Conservation (phyloP, 495 filamentous ascomycete genomes). For the Aspergillus olivimuriae region DNA sequence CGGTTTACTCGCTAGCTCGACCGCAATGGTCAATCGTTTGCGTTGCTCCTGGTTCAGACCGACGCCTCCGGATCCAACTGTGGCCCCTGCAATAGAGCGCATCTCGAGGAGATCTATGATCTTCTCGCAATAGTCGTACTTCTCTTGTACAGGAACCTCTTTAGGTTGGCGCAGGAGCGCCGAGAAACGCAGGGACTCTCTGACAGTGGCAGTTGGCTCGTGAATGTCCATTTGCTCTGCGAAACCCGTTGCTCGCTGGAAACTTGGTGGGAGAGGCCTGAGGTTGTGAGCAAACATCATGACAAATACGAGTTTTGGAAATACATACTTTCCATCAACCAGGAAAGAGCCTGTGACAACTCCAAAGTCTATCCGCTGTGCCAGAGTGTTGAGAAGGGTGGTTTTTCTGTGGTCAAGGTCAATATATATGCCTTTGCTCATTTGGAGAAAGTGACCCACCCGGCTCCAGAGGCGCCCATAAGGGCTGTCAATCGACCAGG, state of each 20-base stretch:
- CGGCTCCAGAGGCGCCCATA: conserved; percentile 62
- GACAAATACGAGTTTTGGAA: not conserved
- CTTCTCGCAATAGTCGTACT: conserved; percentile 56
- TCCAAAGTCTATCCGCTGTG: conserved; percentile 50
- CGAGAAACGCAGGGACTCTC: conserved; percentile 54
- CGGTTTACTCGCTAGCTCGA: conserved; percentile 63
- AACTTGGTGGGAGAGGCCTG: conserved; percentile 40
- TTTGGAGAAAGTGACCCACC: conserved; percentile 25
- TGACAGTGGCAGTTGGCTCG: conserved; percentile 53
- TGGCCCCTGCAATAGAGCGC: conserved; percentile 48
- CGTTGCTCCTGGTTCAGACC: conserved; percentile 58
- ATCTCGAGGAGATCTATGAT: conserved; percentile 57
- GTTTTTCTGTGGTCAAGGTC: conserved; percentile 39
- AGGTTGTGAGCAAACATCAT: conserved; percentile 4
- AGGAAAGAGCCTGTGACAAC: conserved; percentile 45
- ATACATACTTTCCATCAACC: conserved; percentile 44
- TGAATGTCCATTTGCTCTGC: conserved; percentile 61
- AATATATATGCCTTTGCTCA: no score
- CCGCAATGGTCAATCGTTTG: conserved; percentile 60
- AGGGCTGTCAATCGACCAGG: conserved; percentile 67
- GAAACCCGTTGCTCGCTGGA: conserved; percentile 50
- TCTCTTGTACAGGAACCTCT: conserved; percentile 50
- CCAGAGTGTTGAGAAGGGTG: conserved; percentile 48
- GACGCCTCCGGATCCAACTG: conserved; percentile 44
- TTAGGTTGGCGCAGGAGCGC: conserved; percentile 54